Percentiles rank a stretch among this genome's conserved stretches.
Evolutionary conservation across 2,329 filamentous ascomycete genomes (phyloP).

Genomic region (Aspergillus sp.): DNA sequence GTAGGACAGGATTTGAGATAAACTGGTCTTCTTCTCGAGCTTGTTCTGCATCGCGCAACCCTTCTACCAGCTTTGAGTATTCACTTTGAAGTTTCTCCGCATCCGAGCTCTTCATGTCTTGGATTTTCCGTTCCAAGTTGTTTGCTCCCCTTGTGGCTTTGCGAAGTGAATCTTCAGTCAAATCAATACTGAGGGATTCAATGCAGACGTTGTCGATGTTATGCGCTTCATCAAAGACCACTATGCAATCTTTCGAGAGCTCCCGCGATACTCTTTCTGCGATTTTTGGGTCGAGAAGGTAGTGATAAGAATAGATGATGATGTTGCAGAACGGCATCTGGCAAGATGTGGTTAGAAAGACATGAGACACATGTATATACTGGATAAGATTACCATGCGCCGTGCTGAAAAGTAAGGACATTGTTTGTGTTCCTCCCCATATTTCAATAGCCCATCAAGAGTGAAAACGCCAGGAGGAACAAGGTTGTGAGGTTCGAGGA

Average conservation of each 20-base stretch:
- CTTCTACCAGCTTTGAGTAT: slow-evolving; percentile 92
- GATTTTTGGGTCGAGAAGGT: slow-evolving; percentile 95
- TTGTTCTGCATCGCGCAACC: slow-evolving; percentile 80
- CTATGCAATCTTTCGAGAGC: slow-evolving; percentile 95
- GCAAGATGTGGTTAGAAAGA: slow-evolving; percentile 18
- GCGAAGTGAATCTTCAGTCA: slow-evolving; percentile 89
- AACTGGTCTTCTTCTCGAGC: slow-evolving; percentile 90
- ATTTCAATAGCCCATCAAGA: slow-evolving; percentile 78
- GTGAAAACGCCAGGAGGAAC: slow-evolving; percentile 96
- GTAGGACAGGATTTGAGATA: slow-evolving; percentile 91
- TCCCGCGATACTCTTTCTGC: slow-evolving; percentile 92
- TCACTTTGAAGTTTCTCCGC: slow-evolving; percentile 91
- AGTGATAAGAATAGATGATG: slow-evolving; percentile 99
- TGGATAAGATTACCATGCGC: slow-evolving; percentile 64
- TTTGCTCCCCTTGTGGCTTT: slow-evolving; percentile 86
- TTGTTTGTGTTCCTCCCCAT: slow-evolving; percentile 93
- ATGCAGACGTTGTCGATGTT: slow-evolving; percentile 99
- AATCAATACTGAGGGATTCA: slow-evolving; percentile 91
- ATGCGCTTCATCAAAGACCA: slow-evolving; percentile 97
- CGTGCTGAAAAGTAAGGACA: slow-evolving; percentile 96
- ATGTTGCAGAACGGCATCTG: slow-evolving; percentile 99
- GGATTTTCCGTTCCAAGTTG: slow-evolving; percentile 85
- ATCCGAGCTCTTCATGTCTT: slow-evolving; percentile 93
- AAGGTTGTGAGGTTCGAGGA: slow-evolving; percentile 89
- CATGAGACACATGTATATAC: not conserved